Base-by-base conservation (phyloP, 495 filamentous ascomycete species). In the Aspergillus funiculosus region DNA sequence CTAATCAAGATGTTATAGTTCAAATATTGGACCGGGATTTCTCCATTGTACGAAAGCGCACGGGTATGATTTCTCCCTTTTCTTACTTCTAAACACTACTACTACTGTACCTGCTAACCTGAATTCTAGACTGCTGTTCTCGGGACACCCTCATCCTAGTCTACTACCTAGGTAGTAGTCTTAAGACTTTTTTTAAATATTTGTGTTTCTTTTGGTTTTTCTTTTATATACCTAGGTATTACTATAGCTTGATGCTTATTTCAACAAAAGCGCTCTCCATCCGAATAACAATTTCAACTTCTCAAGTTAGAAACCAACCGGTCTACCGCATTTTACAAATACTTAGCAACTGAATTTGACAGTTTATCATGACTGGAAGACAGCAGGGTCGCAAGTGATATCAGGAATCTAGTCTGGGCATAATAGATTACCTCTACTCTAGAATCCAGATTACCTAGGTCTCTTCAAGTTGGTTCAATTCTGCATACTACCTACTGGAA, bases 1-100 rank as follows among this genome's bases (percentile, higher is more conserved):
- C 10, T 29, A 31, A 19, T 29, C 21, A 24, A 25, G 20, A 11
- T 34, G 13, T 0, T 46, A 82, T 48, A 84, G 81, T 87, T 85
- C 61, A 72, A 82, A 67, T 72, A 81, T 54, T 91, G 86, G 86
- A 89, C 84, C 27, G 86, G 80, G 22, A 86, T 90, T 56, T 73
- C 63, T 39, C 85, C 86, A 18, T 64, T 85, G 28, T 87, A 81
- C 61, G 62, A 73, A 5, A 75, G 81, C 57, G 84, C 83, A 22
- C 71, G 77, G 61, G 51, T 48, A 52, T 21, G 39, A 22, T 27
- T 27, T 8, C 15, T 28, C 10, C 19, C 21, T n/a, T 9, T 22
- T 5, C 17, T 17, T 8, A 11, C 5, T 19, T 2, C 2, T 13
- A n/a, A 18, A 27, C 5, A 19, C 8, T 34, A 26, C 15, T 34